Conservation (phyloP, 768 basidiomycete species). For the Tulasnella sp. region DNA sequence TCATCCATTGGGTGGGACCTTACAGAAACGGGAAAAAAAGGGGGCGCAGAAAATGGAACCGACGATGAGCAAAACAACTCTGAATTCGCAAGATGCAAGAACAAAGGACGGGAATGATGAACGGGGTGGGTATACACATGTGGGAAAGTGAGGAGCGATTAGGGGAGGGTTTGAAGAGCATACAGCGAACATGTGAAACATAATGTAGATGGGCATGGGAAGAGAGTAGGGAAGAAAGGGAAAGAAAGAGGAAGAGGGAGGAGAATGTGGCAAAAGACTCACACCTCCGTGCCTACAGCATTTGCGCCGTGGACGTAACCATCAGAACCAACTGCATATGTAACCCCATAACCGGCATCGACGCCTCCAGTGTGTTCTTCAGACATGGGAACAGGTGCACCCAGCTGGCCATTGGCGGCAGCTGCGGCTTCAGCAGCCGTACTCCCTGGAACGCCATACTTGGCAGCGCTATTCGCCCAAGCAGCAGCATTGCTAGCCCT, state of each 20-base stretch:
- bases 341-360: conserved; percentile 2
- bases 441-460: conserved; percentile 7
- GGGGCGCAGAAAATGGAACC: not conserved
- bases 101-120: conserved; percentile 13
- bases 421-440: not conserved
- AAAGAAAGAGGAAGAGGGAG: not conserved
- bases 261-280: conserved; percentile 11
- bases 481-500: not conserved
- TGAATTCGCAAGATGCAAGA: not conserved
- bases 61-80: conserved; percentile 16
- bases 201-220: conserved; percentile 5
- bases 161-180: not conserved
- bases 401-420: not conserved
- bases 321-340: not conserved
- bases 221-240: not conserved
- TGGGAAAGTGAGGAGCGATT: not conserved
- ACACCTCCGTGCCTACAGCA: conserved; percentile 12
- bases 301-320: not conserved
- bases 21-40: conserved; percentile 10
- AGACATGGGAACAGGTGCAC: not conserved
- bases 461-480: not conserved
- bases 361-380: conserved; percentile 1
- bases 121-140: conserved; percentile 3
- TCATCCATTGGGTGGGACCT: conserved; percentile 16
- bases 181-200: conserved; percentile 12